These are phyloP conservation scores for Pelargonium fulgidum DNA, from an alignment of 441 rosid species.

Conservation along the genomic window DNA sequence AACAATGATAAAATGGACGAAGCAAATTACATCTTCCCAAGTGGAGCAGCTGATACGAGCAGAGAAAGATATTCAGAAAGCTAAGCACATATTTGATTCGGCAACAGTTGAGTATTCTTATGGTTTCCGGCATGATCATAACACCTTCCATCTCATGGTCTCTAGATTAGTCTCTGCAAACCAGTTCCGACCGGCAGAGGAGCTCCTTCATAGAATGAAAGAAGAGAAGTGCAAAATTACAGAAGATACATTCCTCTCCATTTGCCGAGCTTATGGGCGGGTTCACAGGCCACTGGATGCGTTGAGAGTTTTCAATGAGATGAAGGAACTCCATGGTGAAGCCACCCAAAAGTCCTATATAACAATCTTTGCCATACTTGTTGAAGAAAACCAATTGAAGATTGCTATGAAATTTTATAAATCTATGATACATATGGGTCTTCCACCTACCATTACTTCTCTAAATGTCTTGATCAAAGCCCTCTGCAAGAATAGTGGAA, in stretches of 20 bases:
- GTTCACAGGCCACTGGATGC: constrained; percentile 72
- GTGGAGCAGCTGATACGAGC: constrained; percentile 59
- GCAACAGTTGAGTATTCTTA: too few species aligned
- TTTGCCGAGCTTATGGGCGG: constrained; percentile 71
- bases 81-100: constrained; percentile 10
- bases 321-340: constrained; percentile 58
- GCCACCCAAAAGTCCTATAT: constrained; percentile 53
- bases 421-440: constrained; percentile 57
- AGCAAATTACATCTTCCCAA: constrained; percentile 47
- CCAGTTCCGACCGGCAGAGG: constrained; percentile 64
- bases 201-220: constrained; percentile 62
- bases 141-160: constrained; percentile 53
- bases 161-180: constrained; percentile 61
- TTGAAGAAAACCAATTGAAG: constrained; percentile 68
- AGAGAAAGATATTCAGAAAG: constrained; percentile 57
- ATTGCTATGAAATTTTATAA: constrained; percentile 58
- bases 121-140: constrained; percentile 36
- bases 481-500: constrained; percentile 58
- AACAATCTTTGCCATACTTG: constrained; percentile 59
- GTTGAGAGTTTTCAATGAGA: constrained; percentile 53
- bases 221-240: constrained; percentile 42
- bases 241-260: constrained; percentile 58
- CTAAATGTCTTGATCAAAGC: constrained; percentile 87
- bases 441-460: constrained; percentile 53
- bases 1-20: constrained; percentile 59